phyloP scores from a whole-genome alignment of 257 asterid genomes.

The Striga asiatica region DNA sequence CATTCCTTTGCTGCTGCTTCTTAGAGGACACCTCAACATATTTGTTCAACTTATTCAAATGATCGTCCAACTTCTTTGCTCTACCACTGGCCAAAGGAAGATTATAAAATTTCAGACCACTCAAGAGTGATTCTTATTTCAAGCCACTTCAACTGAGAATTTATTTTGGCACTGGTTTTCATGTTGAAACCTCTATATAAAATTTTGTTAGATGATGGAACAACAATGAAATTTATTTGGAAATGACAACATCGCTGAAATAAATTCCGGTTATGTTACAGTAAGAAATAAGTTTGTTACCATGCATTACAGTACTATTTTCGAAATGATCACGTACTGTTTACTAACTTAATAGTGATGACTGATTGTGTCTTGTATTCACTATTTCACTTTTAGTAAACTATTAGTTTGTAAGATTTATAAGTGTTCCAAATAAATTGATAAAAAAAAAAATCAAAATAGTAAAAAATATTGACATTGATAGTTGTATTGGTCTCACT shows the following conservation, averaged over 20 bases:
- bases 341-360: neutral
- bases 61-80: constrained; percentile 63
- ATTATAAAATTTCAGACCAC: constrained; percentile 13
- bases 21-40: constrained; percentile 42
- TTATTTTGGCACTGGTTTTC: neutral
- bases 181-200: neutral
- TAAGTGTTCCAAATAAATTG: neutral
- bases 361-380: too few species aligned
- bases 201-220: neutral
- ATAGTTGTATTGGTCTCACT: neutral
- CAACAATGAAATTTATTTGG: neutral
- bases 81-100: constrained; percentile 46
- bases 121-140: neutral
- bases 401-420: neutral
- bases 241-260: neutral
- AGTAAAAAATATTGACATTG: neutral
- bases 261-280: neutral
- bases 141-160: neutral
- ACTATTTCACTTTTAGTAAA: neutral
- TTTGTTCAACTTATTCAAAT: constrained; percentile 47
- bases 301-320: neutral
- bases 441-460: neutral
- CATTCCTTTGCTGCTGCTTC: constrained; percentile 54
- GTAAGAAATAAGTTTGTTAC: neutral
- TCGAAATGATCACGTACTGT: neutral